These are phyloP conservation scores for Fomitopsis betulina DNA, from an alignment of 1,284 basidiomycete genomes.

Conservation along the genomic window DNA sequence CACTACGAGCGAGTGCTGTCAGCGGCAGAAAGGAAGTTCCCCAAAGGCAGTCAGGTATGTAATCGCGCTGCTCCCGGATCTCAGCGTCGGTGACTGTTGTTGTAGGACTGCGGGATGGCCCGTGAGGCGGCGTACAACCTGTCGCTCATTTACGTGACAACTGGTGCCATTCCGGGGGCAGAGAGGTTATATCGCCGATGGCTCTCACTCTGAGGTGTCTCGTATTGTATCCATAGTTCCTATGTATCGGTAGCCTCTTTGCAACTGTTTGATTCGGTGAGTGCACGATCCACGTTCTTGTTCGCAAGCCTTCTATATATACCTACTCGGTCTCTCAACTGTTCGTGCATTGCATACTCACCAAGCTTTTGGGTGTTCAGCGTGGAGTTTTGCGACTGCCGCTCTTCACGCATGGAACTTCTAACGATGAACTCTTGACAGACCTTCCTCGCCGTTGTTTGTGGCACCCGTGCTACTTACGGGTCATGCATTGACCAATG, in stretches of 20 bases:
- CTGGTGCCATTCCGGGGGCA: conserved; percentile 68
- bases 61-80: background rate
- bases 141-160: conserved; percentile 74
- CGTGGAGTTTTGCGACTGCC: too few species aligned
- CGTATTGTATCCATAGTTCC: background rate
- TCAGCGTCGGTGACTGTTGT: background rate
- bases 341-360: too few species aligned
- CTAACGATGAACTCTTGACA: too few species aligned
- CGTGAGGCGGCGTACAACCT: conserved; percentile 88
- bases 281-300: background rate
- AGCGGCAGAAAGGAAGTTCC: conserved; percentile 40
- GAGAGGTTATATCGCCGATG: conserved; percentile 62
- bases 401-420: too few species aligned
- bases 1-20: conserved; percentile 80
- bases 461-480: too few species aligned
- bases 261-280: background rate
- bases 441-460: too few species aligned
- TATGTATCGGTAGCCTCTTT: background rate
- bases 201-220: conserved; percentile 47
- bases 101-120: conserved; percentile 41
- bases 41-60: conserved; percentile 21
- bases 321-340: too few species aligned
- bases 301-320: background rate
- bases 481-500: too few species aligned
- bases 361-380: too few species aligned